phyloP scores from a whole-genome alignment of 805 yeast species.

The Ogataea saltuana region DNA sequence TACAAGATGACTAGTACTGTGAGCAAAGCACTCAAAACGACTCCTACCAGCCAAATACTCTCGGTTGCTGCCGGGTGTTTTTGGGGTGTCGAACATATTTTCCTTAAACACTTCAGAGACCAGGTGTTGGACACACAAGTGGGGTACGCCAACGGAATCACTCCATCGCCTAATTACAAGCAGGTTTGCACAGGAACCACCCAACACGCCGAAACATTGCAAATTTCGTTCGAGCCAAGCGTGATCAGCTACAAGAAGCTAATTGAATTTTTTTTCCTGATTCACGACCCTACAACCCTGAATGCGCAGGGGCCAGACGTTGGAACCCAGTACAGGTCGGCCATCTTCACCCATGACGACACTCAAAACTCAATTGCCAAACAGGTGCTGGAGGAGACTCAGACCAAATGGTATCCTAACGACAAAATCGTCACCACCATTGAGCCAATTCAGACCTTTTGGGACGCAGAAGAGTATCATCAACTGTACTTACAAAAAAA shows the following conservation, averaged over 20 bases:
- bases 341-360: constrained; percentile 60
- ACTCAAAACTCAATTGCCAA: constrained; percentile 47
- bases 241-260: constrained; percentile 59
- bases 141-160: constrained; percentile 84
- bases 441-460: constrained; percentile 67
- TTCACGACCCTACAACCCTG: constrained; percentile 90
- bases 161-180: constrained; percentile 58
- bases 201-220: constrained; percentile 78
- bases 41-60: constrained; percentile 48
- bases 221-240: constrained; percentile 77
- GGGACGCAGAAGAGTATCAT: constrained; percentile 96
- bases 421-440: constrained; percentile 68
- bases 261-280: constrained; percentile 80
- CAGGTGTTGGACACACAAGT: constrained; percentile 78
- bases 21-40: constrained; percentile 28
- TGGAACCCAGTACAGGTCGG: constrained; percentile 92
- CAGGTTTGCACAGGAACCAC: constrained; percentile 79
- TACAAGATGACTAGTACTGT: too few relatives aligned
- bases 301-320: constrained; percentile 84
- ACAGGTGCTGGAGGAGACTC: constrained; percentile 51
- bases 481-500: constrained; percentile 78
- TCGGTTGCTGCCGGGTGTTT: constrained; percentile 71
- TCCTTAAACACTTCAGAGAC: constrained; percentile 62
- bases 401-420: constrained; percentile 73
- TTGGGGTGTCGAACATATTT: constrained; percentile 90